Evolutionary conservation across 805 yeast genomes (phyloP), one percentile per base, ranked within the genome.

Genomic region (Yarrowia yakushimensis): DNA sequence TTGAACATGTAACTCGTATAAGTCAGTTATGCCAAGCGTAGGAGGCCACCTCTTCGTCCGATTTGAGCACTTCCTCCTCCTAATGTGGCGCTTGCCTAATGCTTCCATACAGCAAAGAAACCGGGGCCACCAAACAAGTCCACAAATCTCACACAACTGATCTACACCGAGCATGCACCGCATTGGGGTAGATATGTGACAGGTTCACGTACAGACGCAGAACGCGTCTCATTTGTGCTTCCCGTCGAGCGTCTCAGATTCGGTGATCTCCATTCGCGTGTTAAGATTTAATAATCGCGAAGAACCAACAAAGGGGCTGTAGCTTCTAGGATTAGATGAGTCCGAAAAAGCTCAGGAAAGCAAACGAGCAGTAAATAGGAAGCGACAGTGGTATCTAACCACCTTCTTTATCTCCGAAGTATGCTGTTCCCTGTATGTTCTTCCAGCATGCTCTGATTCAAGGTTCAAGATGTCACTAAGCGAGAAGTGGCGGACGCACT

Each of bases 211-310:
- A 11, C 48, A 18, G 11, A 12, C 15, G 25, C 22, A 12, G 6
- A 17, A 45, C 52, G 52, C 52, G 52, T 45, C 18, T 20, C 11
- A 28, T 45, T 28, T 17, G 18, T 18, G 17, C 34, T 30, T 10
- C 52, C 52, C 52, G 52, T 18, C 27, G 8, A 27, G n/a, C 30
- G 52, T 45, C 52, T 45, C 52, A 45, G 52, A 45, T 45, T 45
- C 8, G 52, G 18, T 30, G 36, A 28, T 30, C 50, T 45, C 50
- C 34, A 45, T 45, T 45, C 52, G 52, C 52, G 36, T 45, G 27
- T 45, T 45, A 45, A 15, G 52, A 45, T 45, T 45, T 45, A 45
- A 45, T 45, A 45, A 45, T 30, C 52, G 33, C 36, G 52, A 45
- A 17, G 18, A 18, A 7, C 18, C 41, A n/a, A 12, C 18, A 17